Conservation (phyloP, 768 basidiomycete species). For the Lactifluus subvellereus region DNA sequence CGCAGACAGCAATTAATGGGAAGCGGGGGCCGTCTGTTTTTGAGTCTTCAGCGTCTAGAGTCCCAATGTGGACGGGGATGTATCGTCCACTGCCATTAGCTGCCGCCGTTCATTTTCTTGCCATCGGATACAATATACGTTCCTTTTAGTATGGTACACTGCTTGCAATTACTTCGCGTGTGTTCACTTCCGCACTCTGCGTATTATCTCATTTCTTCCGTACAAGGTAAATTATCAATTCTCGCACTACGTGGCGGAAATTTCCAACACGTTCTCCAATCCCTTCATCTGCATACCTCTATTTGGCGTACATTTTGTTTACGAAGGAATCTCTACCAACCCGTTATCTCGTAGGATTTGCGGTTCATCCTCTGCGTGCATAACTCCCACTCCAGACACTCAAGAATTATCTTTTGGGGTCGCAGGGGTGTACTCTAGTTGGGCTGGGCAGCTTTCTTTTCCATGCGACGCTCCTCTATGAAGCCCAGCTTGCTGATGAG, state of each 20-base stretch:
- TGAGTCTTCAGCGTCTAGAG: neutral
- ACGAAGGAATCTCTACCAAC: slow-evolving; percentile 31
- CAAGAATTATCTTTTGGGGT: neutral
- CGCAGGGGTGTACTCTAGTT: slow-evolving; percentile 59
- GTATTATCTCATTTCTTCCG: neutral
- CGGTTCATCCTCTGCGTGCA: slow-evolving; percentile 25
- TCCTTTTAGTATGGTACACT: no score
- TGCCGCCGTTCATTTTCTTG: no score
- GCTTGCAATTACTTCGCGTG: no score
- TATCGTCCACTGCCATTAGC: neutral
- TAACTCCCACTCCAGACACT: neutral
- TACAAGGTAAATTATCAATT: slow-evolving; percentile 72
- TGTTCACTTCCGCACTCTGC: slow-evolving; percentile 2
- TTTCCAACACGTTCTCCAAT: slow-evolving; percentile 64
- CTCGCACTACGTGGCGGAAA: slow-evolving; percentile 70
- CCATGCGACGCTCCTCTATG: slow-evolving; percentile 68
- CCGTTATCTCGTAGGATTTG: slow-evolving; percentile 34
- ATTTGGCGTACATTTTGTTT: slow-evolving; percentile 37
- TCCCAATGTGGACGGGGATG: neutral
- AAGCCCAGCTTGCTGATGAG: slow-evolving; percentile 77
- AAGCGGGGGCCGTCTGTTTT: neutral
- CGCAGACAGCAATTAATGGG: slow-evolving; percentile 35
- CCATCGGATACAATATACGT: no score
- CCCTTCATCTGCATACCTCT: slow-evolving; percentile 49
- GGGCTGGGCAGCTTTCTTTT: slow-evolving; percentile 77